phyloP scores from a whole-genome alignment of 2,329 filamentous ascomycete genomes.

The Botrytis galanthina region DNA sequence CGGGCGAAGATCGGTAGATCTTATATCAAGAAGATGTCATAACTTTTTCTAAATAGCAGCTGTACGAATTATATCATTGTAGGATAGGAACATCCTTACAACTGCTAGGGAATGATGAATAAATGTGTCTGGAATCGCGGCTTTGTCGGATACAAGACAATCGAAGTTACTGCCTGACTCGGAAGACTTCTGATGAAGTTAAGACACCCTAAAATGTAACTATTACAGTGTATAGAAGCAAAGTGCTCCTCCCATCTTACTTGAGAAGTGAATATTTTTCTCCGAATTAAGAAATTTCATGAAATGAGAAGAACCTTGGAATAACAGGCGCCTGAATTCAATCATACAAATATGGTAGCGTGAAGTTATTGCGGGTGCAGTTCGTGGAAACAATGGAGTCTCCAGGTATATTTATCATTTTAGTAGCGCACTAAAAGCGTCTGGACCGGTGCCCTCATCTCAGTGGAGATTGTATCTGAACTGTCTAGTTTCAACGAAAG shows the following conservation, averaged over 20 bases:
- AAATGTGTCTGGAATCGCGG: no score
- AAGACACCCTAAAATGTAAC: no score
- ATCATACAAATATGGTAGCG: background rate
- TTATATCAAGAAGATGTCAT: background rate
- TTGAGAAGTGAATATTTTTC: background rate
- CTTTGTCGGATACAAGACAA: background rate
- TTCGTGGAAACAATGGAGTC: background rate
- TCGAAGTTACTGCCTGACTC: background rate
- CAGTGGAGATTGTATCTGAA: no score
- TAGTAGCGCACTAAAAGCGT: background rate
- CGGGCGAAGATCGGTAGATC: background rate
- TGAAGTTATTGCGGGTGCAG: background rate
- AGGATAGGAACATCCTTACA: no score
- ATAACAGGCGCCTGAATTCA: no score
- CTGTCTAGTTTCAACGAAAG: no score
- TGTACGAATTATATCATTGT: background rate
- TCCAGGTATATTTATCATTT: background rate
- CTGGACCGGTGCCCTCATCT: background rate
- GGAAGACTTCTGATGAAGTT: background rate
- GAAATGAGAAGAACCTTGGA: background rate
- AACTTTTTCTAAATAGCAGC: no score
- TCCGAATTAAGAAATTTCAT: background rate
- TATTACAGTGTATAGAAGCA: background rate
- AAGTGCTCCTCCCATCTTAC: no score
- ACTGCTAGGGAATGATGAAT: no score